Percentiles rank a stretch among this genome's conserved stretches.
phyloP scores from a whole-genome alignment of 306 rosid species.

The Cicer pinnatifidum region DNA sequence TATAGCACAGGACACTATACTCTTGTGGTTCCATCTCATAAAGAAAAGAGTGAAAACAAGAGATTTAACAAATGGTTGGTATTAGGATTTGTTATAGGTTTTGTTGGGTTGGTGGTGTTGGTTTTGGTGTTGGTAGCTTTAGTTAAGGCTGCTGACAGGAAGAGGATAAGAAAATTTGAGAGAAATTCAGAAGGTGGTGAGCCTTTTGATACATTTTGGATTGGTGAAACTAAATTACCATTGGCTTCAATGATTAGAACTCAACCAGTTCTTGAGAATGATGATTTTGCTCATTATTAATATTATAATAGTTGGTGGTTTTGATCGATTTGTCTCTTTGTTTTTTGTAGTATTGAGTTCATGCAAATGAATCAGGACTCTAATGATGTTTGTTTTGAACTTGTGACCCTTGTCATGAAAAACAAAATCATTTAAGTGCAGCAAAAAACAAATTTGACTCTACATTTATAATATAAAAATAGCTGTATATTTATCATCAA shows the following conservation, averaged over 20 bases:
- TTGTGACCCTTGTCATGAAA: slow-evolving; percentile 25
- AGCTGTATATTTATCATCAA: neutral
- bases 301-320: neutral
- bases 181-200: slow-evolving; percentile 63
- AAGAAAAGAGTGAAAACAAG: neutral
- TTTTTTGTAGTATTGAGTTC: slow-evolving; percentile 16
- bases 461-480: no score
- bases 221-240: slow-evolving; percentile 86
- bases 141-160: slow-evolving; percentile 50
- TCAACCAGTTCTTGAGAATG: slow-evolving; percentile 71
- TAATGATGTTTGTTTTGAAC: slow-evolving; percentile 7
- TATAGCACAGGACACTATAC: slow-evolving; percentile 62
- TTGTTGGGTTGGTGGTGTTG: slow-evolving; percentile 53
- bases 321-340: neutral
- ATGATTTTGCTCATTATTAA: slow-evolving; percentile 34
- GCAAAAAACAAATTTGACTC: slow-evolving; percentile 13
- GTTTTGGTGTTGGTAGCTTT: slow-evolving; percentile 43
- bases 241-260: slow-evolving; percentile 78
- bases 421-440: slow-evolving; percentile 28
- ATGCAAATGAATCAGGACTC: slow-evolving; percentile 38
- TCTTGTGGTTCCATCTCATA: slow-evolving; percentile 58
- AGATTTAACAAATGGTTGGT: slow-evolving; percentile 51
- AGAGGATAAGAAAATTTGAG: slow-evolving; percentile 62
- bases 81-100: slow-evolving; percentile 56
- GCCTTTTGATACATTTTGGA: slow-evolving; percentile 67